These are phyloP conservation scores for Trypanosoma brucei DNA, from an alignment of 208 protist species.

Conservation along the genomic window DNA sequence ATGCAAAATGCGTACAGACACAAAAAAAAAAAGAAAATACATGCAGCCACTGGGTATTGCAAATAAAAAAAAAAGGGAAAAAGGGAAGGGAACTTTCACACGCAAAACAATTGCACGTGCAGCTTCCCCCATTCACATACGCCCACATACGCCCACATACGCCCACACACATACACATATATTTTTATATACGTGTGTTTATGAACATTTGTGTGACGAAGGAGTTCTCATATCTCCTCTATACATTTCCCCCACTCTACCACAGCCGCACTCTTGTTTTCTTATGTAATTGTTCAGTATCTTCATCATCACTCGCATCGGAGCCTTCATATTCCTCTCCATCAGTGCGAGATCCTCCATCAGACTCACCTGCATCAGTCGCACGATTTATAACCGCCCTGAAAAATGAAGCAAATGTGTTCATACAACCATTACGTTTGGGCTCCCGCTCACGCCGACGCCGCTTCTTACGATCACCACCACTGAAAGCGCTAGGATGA, in stretches of 20 bases:
- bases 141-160: too few relatives aligned
- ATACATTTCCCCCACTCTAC: neutral
- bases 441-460: neutral
- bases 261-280: neutral
- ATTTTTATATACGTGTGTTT: too few relatives aligned
- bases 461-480: neutral
- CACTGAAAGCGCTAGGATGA: constrained; percentile 17
- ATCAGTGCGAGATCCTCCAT: constrained; percentile 12
- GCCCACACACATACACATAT: too few relatives aligned
- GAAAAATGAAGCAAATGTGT: constrained; percentile 30
- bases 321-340: constrained; percentile 1
- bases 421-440: constrained; percentile 3
- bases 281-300: neutral
- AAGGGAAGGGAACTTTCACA: too few relatives aligned
- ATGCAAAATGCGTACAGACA: too few relatives aligned
- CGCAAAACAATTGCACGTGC: too few relatives aligned
- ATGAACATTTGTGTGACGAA: too few relatives aligned
- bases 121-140: too few relatives aligned
- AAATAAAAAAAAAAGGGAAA: too few relatives aligned
- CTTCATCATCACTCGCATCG: constrained; percentile 2
- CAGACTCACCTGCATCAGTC: constrained; percentile 31
- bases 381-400: constrained; percentile 39
- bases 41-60: too few relatives aligned
- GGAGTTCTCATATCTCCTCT: too few relatives aligned
- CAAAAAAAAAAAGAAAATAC: too few relatives aligned